Percentiles rank a stretch among this genome's conserved stretches.
These are phyloP conservation scores for Apophysomyces variabilis DNA, from an alignment of 371 early-diverging fungal genomes.

Conservation along the genomic window DNA sequence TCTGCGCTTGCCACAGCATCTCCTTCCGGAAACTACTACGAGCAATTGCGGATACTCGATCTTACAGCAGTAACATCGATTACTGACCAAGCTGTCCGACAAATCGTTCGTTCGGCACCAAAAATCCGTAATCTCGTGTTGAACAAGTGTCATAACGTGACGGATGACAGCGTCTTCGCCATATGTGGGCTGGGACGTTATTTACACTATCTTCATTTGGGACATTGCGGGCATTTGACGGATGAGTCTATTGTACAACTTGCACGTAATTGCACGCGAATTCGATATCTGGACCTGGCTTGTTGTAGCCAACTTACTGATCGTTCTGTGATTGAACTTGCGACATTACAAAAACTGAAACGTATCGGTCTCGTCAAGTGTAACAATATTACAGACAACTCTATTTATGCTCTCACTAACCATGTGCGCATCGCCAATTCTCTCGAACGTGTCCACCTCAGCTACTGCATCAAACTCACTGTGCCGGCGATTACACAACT, in stretches of 20 bases:
- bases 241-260: constrained; percentile 56
- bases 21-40: constrained; percentile 28
- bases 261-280: constrained; percentile 59
- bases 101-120: constrained; percentile 58
- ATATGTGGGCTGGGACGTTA: constrained; percentile 59
- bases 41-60: constrained; percentile 67
- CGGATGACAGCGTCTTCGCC: constrained; percentile 56
- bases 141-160: constrained; percentile 62
- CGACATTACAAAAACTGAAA: constrained; percentile 59
- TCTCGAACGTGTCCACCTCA: constrained; percentile 66
- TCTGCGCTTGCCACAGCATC: constrained; percentile 26
- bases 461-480: constrained; percentile 60
- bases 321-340: constrained; percentile 57
- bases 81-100: constrained; percentile 57
- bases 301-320: constrained; percentile 63
- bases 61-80: constrained; percentile 55
- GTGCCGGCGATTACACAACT: constrained; percentile 56
- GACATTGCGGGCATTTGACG: constrained; percentile 62
- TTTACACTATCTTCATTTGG: constrained; percentile 66
- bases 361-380: constrained; percentile 70
- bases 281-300: constrained; percentile 69
- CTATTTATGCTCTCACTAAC: constrained; percentile 58
- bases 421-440: constrained; percentile 54
- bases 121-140: constrained; percentile 62
- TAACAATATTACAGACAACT: constrained; percentile 61